phyloP scores from a whole-genome alignment of 352 stramenopile species.

The Achlya hypogyna region DNA sequence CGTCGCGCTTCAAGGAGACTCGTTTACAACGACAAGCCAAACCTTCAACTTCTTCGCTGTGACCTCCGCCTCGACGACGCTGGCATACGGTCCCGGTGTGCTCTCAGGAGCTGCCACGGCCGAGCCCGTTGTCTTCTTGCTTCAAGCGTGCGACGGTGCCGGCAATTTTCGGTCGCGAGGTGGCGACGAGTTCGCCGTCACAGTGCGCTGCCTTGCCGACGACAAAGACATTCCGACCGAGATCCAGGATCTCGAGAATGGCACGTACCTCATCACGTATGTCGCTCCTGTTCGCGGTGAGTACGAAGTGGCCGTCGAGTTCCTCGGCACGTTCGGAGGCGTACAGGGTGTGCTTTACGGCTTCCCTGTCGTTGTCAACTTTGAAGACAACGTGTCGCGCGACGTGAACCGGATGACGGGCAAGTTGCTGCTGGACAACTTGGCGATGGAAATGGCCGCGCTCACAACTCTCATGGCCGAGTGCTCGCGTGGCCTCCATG shows the following conservation, averaged over 20 bases:
- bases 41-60: slow-evolving; percentile 92
- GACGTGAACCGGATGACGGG: slow-evolving; percentile 78
- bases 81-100: slow-evolving; percentile 91
- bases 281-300: slow-evolving; percentile 66
- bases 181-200: slow-evolving; percentile 88
- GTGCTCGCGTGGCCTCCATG: slow-evolving; percentile 62
- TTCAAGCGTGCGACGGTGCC: slow-evolving; percentile 74
- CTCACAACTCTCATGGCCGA: slow-evolving; percentile 54
- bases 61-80: slow-evolving; percentile 72
- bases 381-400: slow-evolving; percentile 65
- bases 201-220: slow-evolving; percentile 44
- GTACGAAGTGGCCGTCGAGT: slow-evolving; percentile 84
- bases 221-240: slow-evolving; percentile 31
- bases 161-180: slow-evolving; percentile 79
- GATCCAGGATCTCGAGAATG: slow-evolving; percentile 85
- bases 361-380: slow-evolving; percentile 82
- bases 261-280: slow-evolving; percentile 92
- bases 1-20: slow-evolving; percentile 87
- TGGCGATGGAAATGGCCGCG: slow-evolving; percentile 50
- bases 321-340: slow-evolving; percentile 89
- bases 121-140: slow-evolving; percentile 70
- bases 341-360: slow-evolving; percentile 77
- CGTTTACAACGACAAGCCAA: slow-evolving; percentile 91
- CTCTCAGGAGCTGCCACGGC: slow-evolving; percentile 70
- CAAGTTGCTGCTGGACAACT: slow-evolving; percentile 65